Conservation (phyloP, 805 yeast genomes). For the Sugiyamaella qingdaonensis region DNA sequence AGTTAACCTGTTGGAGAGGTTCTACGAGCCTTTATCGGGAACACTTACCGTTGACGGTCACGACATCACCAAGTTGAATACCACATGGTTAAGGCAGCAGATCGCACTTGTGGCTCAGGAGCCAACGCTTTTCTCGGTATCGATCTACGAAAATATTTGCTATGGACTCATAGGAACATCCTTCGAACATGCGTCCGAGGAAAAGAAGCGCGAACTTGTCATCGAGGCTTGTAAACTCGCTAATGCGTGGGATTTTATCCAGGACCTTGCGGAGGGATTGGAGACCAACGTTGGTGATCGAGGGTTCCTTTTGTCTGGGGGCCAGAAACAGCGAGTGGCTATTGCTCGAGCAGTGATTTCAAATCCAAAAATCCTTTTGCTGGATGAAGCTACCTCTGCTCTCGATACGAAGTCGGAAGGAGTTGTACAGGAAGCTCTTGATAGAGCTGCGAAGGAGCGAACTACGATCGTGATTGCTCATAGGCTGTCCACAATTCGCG, state of each 20-base stretch:
- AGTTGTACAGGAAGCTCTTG: constrained; percentile 38
- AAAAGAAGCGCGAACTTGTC: constrained; percentile 35
- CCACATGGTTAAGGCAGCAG: constrained; percentile 66
- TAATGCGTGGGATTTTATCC: constrained; percentile 36
- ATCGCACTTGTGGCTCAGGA: constrained; percentile 95
- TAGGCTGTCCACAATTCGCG: constrained; percentile 50
- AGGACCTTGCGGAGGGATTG: constrained; percentile 74
- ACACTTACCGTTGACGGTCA: constrained; percentile 76
- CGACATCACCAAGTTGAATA: constrained; percentile 66
- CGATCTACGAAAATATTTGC: constrained; percentile 79
- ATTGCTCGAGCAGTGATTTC: constrained; percentile 66
- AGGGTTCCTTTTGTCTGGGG: constrained; percentile 60
- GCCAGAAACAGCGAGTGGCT: constrained; percentile 69
- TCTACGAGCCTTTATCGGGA: constrained; percentile 76
- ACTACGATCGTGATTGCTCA: constrained; percentile 58
- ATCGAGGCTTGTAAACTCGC: constrained; percentile 34
- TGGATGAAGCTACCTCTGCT: constrained; percentile 67
- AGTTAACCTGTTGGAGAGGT: constrained; percentile 75
- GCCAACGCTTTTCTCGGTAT: constrained; percentile 84
- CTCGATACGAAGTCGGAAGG: constrained; percentile 46
- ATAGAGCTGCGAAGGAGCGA: constrained; percentile 31
- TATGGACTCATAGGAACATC: constrained; percentile 77
- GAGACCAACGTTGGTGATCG: constrained; percentile 62
- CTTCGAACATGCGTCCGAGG: constrained; percentile 45
- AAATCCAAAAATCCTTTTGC: constrained; percentile 52